phyloP scores from a whole-genome alignment of 2,329 filamentous ascomycete species.

The Lecanicillium sp. region DNA sequence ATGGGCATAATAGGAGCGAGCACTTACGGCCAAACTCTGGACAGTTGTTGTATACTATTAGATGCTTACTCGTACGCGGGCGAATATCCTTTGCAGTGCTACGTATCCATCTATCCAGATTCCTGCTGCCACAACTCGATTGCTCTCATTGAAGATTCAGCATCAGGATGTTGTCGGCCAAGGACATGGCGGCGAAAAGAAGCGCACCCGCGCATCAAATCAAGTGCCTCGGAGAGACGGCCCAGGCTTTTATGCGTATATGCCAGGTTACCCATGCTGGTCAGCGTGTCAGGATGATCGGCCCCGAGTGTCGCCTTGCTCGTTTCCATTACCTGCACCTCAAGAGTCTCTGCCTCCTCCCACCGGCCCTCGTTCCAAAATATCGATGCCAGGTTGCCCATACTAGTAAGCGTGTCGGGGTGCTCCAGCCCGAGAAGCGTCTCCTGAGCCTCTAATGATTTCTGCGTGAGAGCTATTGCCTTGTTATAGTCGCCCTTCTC shows the following conservation, averaged over 20 bases:
- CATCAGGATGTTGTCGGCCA: too few species aligned
- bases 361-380: constrained; percentile 1
- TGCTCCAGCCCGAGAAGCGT: not conserved
- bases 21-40: too few species aligned
- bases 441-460: not conserved
- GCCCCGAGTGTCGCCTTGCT: not conserved
- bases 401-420: not conserved
- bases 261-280: constrained; percentile 10
- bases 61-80: too few species aligned
- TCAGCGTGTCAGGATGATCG: constrained; percentile 9
- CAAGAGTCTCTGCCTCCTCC: not conserved
- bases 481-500: constrained; percentile 5
- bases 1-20: too few species aligned
- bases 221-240: constrained; percentile 9
- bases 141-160: too few species aligned
- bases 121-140: too few species aligned
- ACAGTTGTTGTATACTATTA: too few species aligned
- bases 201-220: too few species aligned
- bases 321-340: constrained; percentile 7
- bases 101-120: too few species aligned
- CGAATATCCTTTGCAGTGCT: too few species aligned
- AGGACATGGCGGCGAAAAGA: too few species aligned
- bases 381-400: not conserved
- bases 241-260: constrained; percentile 6
- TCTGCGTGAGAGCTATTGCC: constrained; percentile 2